These are phyloP conservation scores for Mycena leptocephala DNA, from an alignment of 768 basidiomycete species.

Conservation along the genomic window DNA sequence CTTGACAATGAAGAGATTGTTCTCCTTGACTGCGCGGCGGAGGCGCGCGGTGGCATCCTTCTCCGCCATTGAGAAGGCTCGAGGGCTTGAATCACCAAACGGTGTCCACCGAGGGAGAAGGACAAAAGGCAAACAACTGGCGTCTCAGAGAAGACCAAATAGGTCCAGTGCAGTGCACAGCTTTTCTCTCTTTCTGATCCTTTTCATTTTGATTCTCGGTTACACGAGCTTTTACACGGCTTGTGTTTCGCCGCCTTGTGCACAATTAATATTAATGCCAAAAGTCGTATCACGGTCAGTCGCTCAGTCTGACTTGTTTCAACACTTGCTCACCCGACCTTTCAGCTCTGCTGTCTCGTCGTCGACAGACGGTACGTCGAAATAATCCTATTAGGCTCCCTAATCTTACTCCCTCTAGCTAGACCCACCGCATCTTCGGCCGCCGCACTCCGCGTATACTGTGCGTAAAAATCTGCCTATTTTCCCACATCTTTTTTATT, in stretches of 20 bases:
- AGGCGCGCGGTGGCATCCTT: slow-evolving; percentile 84
- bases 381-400: not conserved
- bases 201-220: slow-evolving; percentile 4
- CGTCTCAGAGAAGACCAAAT: not conserved
- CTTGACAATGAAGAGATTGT: slow-evolving; percentile 94
- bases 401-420: slow-evolving; percentile 58
- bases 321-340: not conserved
- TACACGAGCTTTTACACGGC: too few relatives aligned
- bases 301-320: not conserved
- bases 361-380: slow-evolving; percentile 83
- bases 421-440: slow-evolving; percentile 86
- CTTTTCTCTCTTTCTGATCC: not conserved
- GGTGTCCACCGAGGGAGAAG: too few relatives aligned
- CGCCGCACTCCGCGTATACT: slow-evolving; percentile 86
- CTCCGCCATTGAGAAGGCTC: slow-evolving; percentile 77
- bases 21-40: slow-evolving; percentile 90
- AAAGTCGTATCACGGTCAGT: slow-evolving; percentile 90
- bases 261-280: slow-evolving; percentile 82
- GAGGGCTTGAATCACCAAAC: too few relatives aligned
- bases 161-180: not conserved
- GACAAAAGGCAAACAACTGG: not conserved
- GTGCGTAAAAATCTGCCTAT: slow-evolving; percentile 59
- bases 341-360: slow-evolving; percentile 78
- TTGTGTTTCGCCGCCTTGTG: too few relatives aligned
- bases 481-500: slow-evolving; percentile 11